phyloP scores from a whole-genome alignment of 495 filamentous ascomycete genomes.

The Geopyxis carbonaria region DNA sequence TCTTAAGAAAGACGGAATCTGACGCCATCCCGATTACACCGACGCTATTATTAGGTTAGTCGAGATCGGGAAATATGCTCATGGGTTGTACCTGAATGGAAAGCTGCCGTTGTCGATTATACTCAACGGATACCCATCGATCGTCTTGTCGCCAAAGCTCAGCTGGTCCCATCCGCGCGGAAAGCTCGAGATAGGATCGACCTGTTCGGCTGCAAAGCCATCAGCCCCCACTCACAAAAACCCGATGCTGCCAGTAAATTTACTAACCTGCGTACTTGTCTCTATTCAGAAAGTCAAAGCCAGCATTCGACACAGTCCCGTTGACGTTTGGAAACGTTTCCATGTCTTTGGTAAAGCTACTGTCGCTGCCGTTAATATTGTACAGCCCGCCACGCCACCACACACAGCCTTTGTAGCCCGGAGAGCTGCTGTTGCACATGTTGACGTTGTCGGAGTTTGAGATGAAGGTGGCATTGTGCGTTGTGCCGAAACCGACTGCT shows the following conservation, averaged over 20 bases:
- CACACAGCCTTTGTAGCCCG: no score
- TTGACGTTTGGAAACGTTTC: conserved; percentile 8
- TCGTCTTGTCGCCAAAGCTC: conserved; percentile 1
- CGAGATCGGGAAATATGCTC: no score
- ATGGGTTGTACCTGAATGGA: conserved; percentile 19
- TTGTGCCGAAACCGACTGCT: no score
- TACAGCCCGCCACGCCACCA: conserved; percentile 21
- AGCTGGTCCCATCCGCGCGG: conserved; percentile 18
- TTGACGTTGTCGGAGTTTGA: no score
- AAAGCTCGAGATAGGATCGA: conserved; percentile 14
- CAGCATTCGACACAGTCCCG: conserved; percentile 13
- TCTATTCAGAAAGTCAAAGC: conserved; percentile 20
- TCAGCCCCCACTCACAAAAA: background rate
- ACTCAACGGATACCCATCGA: conserved; percentile 11
- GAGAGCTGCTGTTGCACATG: no score
- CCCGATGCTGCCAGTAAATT: no score
- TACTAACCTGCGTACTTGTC: conserved; percentile 12
- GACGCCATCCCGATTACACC: no score
- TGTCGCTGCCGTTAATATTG: conserved; percentile 6
- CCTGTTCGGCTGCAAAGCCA: background rate
- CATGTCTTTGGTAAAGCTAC: conserved; percentile 7
- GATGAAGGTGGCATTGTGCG: no score
- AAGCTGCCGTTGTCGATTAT: conserved; percentile 11
- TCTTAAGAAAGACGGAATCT: conserved; percentile 17
- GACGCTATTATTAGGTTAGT: no score